A percentile compares a stretch with the other conserved stretches of the same genome.
Conservation (phyloP, 2,329 filamentous ascomycete species). For the Colletotrichum agaves region DNA sequence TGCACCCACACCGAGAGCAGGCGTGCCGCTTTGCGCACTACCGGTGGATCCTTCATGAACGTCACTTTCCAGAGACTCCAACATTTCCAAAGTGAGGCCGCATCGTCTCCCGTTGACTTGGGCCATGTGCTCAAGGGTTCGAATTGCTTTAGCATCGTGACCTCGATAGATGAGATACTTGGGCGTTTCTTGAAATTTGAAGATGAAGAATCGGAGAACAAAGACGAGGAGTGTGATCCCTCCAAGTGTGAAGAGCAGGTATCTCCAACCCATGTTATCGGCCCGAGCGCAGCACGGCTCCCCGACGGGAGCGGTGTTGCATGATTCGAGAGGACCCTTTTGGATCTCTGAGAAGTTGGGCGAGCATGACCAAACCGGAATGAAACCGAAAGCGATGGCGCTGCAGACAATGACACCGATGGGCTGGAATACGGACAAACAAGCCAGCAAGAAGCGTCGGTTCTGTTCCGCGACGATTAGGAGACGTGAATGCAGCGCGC, state of each 20-base stretch:
- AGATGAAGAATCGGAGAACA: slow-evolving; percentile 63
- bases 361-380: slow-evolving; percentile 60
- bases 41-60: slow-evolving; percentile 26
- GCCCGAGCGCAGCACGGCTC: slow-evolving; percentile 45
- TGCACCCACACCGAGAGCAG: slow-evolving; percentile 27
- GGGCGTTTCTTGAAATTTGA: slow-evolving; percentile 67
- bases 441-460: slow-evolving; percentile 61
- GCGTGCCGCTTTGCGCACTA: slow-evolving; percentile 37
- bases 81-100: slow-evolving; percentile 15
- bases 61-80: slow-evolving; percentile 39
- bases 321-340: slow-evolving; percentile 54
- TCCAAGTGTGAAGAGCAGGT: slow-evolving; percentile 65
- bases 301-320: slow-evolving; percentile 46
- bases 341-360: slow-evolving; percentile 59
- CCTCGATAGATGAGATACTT: slow-evolving; percentile 68
- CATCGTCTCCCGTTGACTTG: slow-evolving; percentile 54
- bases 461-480: slow-evolving; percentile 41
- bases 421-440: slow-evolving; percentile 66
- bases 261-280: slow-evolving; percentile 69
- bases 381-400: slow-evolving; percentile 63
- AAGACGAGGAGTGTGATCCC: slow-evolving; percentile 66
- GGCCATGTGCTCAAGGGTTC: slow-evolving; percentile 65
- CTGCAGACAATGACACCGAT: slow-evolving; percentile 63
- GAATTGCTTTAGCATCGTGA: slow-evolving; percentile 61
- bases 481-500: fast-evolving